Evolutionary conservation across 2,329 filamentous ascomycete genomes (phyloP).

Genomic region (Nannizziopsis arthrosporioides): DNA sequence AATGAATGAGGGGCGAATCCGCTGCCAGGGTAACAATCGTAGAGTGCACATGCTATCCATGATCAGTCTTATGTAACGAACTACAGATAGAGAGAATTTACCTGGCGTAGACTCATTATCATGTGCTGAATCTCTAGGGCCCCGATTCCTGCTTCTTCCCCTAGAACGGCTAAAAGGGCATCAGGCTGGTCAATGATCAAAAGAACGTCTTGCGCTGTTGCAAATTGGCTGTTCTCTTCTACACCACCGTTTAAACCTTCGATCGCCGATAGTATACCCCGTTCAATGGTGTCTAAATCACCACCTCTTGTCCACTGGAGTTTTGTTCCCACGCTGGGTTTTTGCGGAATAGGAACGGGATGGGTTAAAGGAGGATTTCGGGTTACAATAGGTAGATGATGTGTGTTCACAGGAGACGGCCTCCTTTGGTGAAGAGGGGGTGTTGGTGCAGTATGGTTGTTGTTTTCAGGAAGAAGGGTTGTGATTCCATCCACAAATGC

Average conservation of each 20-base stretch:
- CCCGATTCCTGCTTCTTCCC: conserved; percentile 34
- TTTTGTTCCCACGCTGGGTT: neutral
- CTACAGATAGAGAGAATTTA: conserved; percentile 32
- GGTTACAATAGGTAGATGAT: neutral
- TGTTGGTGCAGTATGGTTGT: neutral
- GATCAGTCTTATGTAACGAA: neutral
- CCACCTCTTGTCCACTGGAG: conserved; percentile 15
- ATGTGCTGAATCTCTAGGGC: conserved; percentile 42
- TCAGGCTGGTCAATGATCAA: conserved; percentile 57
- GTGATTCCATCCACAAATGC: conserved; percentile 65
- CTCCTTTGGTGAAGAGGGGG: conserved; percentile 5
- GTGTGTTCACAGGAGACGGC: neutral
- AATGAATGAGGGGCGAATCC: conserved; percentile 57
- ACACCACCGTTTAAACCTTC: conserved; percentile 20
- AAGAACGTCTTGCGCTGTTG: conserved; percentile 32
- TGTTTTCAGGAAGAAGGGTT: conserved; percentile 39
- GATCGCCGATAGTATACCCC: conserved; percentile 25
- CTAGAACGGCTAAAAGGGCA: conserved; percentile 49
- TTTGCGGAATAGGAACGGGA: neutral
- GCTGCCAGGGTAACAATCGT: conserved; percentile 59
- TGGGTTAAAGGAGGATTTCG: neutral
- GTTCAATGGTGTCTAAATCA: conserved; percentile 27
- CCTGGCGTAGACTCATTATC: conserved; percentile 52
- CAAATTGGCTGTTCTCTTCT: conserved; percentile 15
- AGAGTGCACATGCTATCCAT: conserved; percentile 47